phyloP scores from a whole-genome alignment of 371 early-diverging fungal genomes.

The Choanephora cucurbitarum region DNA sequence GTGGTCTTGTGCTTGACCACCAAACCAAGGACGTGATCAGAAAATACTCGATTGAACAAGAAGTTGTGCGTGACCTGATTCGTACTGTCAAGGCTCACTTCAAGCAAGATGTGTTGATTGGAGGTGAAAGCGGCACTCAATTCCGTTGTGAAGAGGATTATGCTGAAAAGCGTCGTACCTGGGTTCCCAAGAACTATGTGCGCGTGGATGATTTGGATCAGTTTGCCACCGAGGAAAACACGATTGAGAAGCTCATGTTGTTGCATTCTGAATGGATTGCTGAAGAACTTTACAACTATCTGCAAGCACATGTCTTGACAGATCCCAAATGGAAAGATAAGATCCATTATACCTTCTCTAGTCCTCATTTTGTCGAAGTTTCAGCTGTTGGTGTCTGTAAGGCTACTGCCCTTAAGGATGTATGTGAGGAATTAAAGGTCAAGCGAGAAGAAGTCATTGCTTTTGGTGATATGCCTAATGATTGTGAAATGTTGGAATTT shows the following conservation, averaged over 20 bases:
- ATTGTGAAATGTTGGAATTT: conserved; percentile 53
- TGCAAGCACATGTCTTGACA: conserved; percentile 30
- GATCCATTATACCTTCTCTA: conserved; percentile 47
- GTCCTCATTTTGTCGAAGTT: conserved; percentile 51
- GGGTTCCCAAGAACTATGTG: conserved; percentile 19
- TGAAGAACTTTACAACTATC: conserved; percentile 23
- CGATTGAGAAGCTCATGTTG: conserved; percentile 44
- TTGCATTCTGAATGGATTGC: conserved; percentile 38
- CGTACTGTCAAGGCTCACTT: conserved; percentile 28
- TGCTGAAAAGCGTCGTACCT: conserved; percentile 27
- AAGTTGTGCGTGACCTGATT: conserved; percentile 25
- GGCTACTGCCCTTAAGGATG: conserved; percentile 43
- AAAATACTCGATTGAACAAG: conserved; percentile 33
- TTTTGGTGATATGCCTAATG: conserved; percentile 62
- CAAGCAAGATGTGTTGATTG: conserved; percentile 31
- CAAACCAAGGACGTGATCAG: conserved; percentile 28
- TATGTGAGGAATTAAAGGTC: conserved; percentile 34
- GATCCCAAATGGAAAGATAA: conserved; percentile 27
- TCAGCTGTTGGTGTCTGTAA: conserved; percentile 56
- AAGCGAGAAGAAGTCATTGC: conserved; percentile 41
- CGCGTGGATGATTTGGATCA: conserved; percentile 25
- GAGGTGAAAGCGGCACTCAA: conserved; percentile 32
- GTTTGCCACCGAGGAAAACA: conserved; percentile 25
- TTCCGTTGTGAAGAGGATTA: conserved; percentile 42
- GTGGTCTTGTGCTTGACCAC: conserved; percentile 40